These are phyloP conservation scores for Sonneratia caseolaris DNA, from an alignment of 345 rosid species.

Conservation along the genomic window DNA sequence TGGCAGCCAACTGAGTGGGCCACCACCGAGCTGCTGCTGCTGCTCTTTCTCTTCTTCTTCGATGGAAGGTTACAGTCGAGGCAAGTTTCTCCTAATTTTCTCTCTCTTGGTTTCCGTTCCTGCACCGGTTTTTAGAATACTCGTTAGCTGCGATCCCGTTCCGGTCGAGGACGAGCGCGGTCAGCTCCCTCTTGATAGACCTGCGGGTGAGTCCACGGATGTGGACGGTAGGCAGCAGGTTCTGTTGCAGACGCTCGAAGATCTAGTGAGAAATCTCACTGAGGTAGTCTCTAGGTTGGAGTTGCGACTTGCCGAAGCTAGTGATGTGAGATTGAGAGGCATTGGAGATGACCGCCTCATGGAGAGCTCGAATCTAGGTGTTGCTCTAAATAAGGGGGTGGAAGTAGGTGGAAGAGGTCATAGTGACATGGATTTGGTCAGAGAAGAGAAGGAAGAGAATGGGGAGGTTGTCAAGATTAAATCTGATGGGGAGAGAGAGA, in stretches of 20 bases:
- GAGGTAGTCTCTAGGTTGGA: conserved; percentile 64
- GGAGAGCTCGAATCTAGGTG: conserved; percentile 3
- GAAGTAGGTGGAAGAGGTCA: conserved; percentile 1
- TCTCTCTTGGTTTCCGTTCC: conserved; percentile 34
- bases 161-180: conserved; percentile 19
- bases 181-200: conserved; percentile 12
- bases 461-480: conserved; percentile 7
- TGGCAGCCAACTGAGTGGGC: conserved; percentile 4
- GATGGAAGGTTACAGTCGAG: conserved; percentile 43
- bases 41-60: neutral
- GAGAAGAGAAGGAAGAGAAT: conserved; percentile 14
- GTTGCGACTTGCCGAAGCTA: conserved; percentile 31
- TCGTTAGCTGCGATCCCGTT: conserved; percentile 23
- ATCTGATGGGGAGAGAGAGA: conserved; percentile 30
- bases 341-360: neutral
- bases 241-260: conserved; percentile 57
- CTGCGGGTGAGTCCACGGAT: conserved; percentile 13
- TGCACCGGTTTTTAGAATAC: conserved; percentile 10
- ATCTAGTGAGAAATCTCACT: conserved; percentile 55
- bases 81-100: conserved; percentile 46
- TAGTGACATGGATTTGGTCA: conserved; percentile 4
- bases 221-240: conserved; percentile 22
- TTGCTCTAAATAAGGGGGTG: conserved; percentile 5
- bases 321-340: neutral
- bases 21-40: neutral